A percentile compares a stretch with the other conserved stretches of the same genome.
Conservation (phyloP, 2,329 filamentous ascomycete genomes). For the Coniochaeta hoffmannii region DNA sequence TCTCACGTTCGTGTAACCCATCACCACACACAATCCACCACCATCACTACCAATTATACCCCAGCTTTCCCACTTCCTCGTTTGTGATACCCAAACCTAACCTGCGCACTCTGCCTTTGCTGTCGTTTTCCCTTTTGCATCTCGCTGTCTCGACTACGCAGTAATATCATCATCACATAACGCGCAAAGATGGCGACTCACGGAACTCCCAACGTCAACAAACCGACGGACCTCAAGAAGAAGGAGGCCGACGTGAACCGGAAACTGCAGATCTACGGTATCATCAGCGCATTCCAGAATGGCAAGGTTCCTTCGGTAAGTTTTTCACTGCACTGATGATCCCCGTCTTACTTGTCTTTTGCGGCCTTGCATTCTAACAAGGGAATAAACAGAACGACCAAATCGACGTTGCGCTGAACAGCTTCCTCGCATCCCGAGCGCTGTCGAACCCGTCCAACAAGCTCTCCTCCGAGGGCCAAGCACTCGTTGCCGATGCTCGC, state of each 20-base stretch:
- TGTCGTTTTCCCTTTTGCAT: not conserved
- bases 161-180: conserved; percentile 6
- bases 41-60: no score
- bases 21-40: not conserved
- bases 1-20: not conserved
- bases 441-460: conserved; percentile 64
- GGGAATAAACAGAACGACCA: conserved; percentile 67
- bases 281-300: conserved; percentile 73
- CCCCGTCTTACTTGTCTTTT: not conserved
- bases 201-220: conserved; percentile 48
- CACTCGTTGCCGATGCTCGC: conserved; percentile 69
- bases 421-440: conserved; percentile 65
- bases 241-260: conserved; percentile 85
- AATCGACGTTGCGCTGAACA: conserved; percentile 92
- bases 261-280: conserved; percentile 93
- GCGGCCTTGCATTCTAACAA: conserved; percentile 6
- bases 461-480: conserved; percentile 75
- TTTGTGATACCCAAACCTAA: conserved; percentile 6
- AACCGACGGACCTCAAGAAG: conserved; percentile 62
- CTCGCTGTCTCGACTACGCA: conserved; percentile 1
- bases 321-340: conserved; percentile 12
- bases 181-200: conserved; percentile 11
- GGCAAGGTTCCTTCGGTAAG: conserved; percentile 87
- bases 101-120: not conserved
- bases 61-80: not conserved